Conservation (phyloP, 1,284 basidiomycete species). For the Ustilago cynodontis region DNA sequence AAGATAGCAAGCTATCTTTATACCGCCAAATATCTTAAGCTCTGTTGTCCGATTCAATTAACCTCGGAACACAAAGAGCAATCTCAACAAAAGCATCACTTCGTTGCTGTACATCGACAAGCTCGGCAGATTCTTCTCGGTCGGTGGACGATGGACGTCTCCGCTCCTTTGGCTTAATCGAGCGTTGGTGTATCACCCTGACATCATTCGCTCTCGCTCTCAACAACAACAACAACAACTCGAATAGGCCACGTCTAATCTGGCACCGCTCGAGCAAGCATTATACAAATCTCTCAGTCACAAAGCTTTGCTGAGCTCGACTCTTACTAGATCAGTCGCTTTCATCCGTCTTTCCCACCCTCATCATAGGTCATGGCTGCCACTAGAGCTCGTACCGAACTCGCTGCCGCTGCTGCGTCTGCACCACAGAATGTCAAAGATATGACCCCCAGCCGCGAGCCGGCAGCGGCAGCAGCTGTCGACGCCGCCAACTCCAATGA, state of each 20-base stretch:
- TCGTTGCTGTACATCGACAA: neutral
- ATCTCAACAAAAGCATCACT: neutral
- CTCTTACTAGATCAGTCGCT: neutral
- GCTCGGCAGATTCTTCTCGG: neutral
- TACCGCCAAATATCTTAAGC: too few relatives aligned
- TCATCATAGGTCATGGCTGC: conserved; percentile 47
- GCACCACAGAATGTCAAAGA: conserved; percentile 25
- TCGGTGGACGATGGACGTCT: conserved; percentile 37
- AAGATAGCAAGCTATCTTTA: neutral
- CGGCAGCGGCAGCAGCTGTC: conserved; percentile 9
- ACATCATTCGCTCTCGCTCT: conserved; percentile 31
- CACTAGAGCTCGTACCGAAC: conserved; percentile 50
- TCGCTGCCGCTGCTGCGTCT: conserved; percentile 33
- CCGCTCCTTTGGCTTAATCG: conserved; percentile 24
- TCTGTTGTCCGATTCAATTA: conserved; percentile 5
- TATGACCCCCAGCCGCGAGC: conserved; percentile 14
- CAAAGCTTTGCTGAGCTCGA: neutral
- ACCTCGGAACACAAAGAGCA: neutral
- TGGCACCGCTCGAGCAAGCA: too few relatives aligned
- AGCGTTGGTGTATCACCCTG: conserved; percentile 34
- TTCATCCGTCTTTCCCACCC: neutral
- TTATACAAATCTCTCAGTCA: too few relatives aligned
- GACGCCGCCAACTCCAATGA: conserved; percentile 18
- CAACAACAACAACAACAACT: neutral
- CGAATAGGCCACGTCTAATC: too few relatives aligned